Evolutionary conservation across 2,329 filamentous ascomycete genomes (phyloP), one percentile per base, ranked within the genome.

Genomic region (Trichophyton schoenleinii): DNA sequence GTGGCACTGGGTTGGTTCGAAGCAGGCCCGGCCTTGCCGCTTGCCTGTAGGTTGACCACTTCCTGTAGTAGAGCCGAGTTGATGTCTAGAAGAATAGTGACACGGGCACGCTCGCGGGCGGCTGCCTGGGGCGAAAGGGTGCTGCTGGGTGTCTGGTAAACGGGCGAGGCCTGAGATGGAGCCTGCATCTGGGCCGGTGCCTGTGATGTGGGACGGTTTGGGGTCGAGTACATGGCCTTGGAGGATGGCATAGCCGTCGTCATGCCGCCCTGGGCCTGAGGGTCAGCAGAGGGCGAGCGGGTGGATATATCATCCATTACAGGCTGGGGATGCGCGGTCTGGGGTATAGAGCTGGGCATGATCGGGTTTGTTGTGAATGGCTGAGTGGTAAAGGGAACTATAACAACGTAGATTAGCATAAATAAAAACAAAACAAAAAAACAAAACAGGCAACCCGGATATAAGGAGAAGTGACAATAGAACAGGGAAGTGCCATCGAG

Each of bases 21-120:
- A 9, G 71, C 64, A 13, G 66, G 66, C 1, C 75, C 75, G 13
- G 76, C 73, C 65, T 78, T 78, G 44, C 76, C 77, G 20, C 74
- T 70, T 3, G 71, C 70, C 65, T 79, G 77, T 20, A 79, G 69
- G 52, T 74, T 75, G 22, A 77, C 69, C n/a, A 79, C 74, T 64
- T 79, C 77, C 67, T 78, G 75, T 41, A 79, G 66, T 25, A 79
- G 67, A 60, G 76, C 71, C 5, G 75, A 75, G 64, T 79, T 79
- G 66, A 79, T 78, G 55, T 78, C 76, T 11, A 79, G 69, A 5
- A 79, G 70, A 6, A 74, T 69, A 1, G 75, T 67, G 34, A 79
- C 76, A 49, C 77, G 76, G 25, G 75, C 74, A 60, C 75, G 75
- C 64, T 79, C 77, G 41, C 77, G 73, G 34, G 66, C 63, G 5